Evolutionary conservation across 1,284 basidiomycete genomes (phyloP).

Genomic region (Papiliotrema terrestris): DNA sequence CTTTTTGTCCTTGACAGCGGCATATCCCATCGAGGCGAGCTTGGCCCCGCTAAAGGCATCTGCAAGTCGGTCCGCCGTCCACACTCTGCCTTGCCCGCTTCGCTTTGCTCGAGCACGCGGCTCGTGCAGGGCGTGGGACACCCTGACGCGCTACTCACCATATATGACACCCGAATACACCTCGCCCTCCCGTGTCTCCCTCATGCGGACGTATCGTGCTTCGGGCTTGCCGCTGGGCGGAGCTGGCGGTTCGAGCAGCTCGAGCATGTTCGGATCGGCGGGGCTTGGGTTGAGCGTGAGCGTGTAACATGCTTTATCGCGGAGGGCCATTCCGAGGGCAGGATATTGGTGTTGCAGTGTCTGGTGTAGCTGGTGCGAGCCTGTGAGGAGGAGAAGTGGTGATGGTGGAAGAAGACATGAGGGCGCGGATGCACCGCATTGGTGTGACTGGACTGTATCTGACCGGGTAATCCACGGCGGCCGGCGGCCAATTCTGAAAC

Average conservation of each 20-base stretch:
- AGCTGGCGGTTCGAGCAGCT: slow-evolving; percentile 26
- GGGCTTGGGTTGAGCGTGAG: slow-evolving; percentile 22
- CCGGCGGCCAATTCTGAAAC: too few species aligned
- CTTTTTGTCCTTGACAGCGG: slow-evolving; percentile 31
- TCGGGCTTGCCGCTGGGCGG: slow-evolving; percentile 8
- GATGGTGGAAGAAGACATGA: too few species aligned
- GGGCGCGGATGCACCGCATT: too few species aligned
- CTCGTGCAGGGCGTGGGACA: too few species aligned
- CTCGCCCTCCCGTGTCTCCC: slow-evolving; percentile 28
- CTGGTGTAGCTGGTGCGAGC: too few species aligned
- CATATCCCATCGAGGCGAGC: slow-evolving; percentile 35
- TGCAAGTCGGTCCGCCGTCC: slow-evolving; percentile 5
- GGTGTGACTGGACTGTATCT: too few species aligned
- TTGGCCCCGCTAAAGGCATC: slow-evolving; percentile 40
- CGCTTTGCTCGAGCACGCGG: not conserved
- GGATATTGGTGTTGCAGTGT: too few species aligned
- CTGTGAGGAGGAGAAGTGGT: too few species aligned
- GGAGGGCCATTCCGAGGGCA: slow-evolving; percentile 30
- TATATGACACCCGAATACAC: slow-evolving; percentile 33
- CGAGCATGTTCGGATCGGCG: slow-evolving; percentile 19
- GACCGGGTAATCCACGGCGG: too few species aligned
- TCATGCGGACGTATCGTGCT: slow-evolving; percentile 32
- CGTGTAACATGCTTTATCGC: slow-evolving; percentile 38
- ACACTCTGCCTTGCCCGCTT: not conserved
- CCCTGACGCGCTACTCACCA: slow-evolving; percentile 31